Conservation (phyloP, 306 rosid species). For the Quercus alba region DNA sequence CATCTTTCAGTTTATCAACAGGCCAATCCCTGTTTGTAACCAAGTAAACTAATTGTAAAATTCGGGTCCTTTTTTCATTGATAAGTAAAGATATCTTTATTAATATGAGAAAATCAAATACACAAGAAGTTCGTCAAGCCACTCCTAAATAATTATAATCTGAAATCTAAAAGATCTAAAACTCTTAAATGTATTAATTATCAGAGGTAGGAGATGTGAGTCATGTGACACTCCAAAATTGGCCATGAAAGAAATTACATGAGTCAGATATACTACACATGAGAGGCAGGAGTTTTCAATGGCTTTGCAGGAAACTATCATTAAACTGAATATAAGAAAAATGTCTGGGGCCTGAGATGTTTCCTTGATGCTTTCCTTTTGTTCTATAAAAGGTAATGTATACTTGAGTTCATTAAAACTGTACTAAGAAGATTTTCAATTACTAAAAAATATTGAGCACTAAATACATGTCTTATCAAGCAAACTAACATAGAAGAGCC, state of each 20-base stretch:
- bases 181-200: background rate
- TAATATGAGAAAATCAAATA: no score
- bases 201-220: background rate
- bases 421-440: background rate
- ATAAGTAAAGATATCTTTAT: no score
- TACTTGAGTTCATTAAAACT: background rate
- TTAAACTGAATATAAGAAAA: background rate
- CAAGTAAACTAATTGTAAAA: background rate
- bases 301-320: background rate
- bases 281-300: background rate
- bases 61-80: background rate
- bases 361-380: constrained; percentile 6
- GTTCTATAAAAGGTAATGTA: background rate
- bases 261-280: background rate
- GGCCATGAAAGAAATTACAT: background rate
- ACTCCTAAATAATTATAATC: no score
- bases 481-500: background rate
- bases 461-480: background rate
- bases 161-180: no score
- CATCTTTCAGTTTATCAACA: constrained; percentile 90
- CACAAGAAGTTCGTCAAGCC: no score
- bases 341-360: constrained; percentile 4
- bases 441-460: background rate
- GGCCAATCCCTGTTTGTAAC: constrained; percentile 78
- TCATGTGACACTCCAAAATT: background rate